Percentiles rank a stretch among this genome's conserved stretches.
Evolutionary conservation across 352 stramenopile genomes (phyloP).

Genomic region (Pythium insidiosum): DNA sequence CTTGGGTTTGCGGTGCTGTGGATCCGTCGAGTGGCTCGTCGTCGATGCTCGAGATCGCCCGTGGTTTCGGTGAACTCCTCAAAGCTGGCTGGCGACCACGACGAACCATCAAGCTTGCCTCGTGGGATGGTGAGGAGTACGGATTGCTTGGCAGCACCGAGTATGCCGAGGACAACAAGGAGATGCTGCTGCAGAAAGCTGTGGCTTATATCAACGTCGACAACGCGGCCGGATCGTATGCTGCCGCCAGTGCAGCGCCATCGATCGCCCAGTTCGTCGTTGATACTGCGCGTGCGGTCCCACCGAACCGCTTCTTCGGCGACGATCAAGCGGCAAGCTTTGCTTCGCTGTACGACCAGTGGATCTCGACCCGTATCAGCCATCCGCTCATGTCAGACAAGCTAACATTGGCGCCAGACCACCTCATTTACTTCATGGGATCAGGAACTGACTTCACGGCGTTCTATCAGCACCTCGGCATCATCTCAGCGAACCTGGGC

Average conservation of each 20-base stretch:
- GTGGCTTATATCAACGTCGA: conserved; percentile 86
- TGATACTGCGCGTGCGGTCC: conserved; percentile 41
- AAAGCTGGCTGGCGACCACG: conserved; percentile 55
- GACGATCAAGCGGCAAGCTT: conserved; percentile 15
- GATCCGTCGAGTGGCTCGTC: conserved; percentile 82
- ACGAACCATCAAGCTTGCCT: conserved; percentile 69
- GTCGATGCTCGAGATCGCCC: conserved; percentile 79
- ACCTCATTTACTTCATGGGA: conserved; percentile 50
- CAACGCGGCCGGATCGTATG: conserved; percentile 39
- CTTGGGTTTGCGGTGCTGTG: conserved; percentile 84
- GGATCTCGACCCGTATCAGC: no score
- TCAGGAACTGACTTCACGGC: conserved; percentile 70
- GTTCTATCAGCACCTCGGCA: conserved; percentile 83
- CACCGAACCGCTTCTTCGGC: conserved; percentile 33
- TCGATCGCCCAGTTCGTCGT: conserved; percentile 57
- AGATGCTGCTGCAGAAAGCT: conserved; percentile 38
- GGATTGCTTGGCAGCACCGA: conserved; percentile 78
- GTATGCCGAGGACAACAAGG: conserved; percentile 61
- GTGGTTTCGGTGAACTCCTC: conserved; percentile 52
- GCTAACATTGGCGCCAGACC: conserved; percentile 29
- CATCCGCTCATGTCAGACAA: no score
- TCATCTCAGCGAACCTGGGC: conserved; percentile 66
- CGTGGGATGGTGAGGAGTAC: conserved; percentile 85
- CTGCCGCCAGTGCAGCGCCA: conserved; percentile 47
- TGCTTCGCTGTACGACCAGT: conserved; percentile 43